Conservation (phyloP, 2,329 filamentous ascomycete species). For the Venturia nashicola region DNA sequence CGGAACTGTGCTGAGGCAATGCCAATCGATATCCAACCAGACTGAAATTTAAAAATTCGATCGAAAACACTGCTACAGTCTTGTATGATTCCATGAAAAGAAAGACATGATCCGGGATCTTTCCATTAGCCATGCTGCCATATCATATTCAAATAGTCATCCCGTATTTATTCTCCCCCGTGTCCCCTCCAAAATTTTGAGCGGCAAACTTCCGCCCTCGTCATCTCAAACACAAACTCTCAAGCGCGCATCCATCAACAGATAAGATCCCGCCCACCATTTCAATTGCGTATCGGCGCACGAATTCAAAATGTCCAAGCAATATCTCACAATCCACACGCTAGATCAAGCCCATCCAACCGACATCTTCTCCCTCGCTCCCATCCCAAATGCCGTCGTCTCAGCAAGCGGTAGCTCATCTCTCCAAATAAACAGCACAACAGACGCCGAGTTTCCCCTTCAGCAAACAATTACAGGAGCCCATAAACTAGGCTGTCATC, state of each 20-base stretch:
- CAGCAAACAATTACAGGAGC: conserved; percentile 63
- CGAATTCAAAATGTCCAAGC: conserved; percentile 56
- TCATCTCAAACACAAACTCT: background rate
- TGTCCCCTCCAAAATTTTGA: background rate
- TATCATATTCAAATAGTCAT: background rate
- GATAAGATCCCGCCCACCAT: background rate
- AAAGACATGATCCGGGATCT: no score
- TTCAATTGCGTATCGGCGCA: background rate
- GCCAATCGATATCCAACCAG: no score
- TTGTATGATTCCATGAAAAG: no score
- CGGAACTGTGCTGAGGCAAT: no score
- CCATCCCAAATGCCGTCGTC: conserved; percentile 61
- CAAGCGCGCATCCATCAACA: background rate
- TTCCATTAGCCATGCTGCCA: background rate
- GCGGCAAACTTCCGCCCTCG: conserved; percentile 7
- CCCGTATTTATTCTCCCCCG: background rate
- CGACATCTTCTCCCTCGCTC: conserved; percentile 74
- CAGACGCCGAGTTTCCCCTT: conserved; percentile 58
- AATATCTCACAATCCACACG: conserved; percentile 90
- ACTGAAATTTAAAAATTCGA: no score
- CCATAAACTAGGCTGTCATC: conserved; percentile 85
- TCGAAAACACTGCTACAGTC: no score
- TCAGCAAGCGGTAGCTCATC: conserved; percentile 77
- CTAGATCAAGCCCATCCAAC: conserved; percentile 80
- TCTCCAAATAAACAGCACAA: conserved; percentile 68